A percentile compares a stretch with the other conserved stretches of the same genome.
Conservation (phyloP, 768 basidiomycete genomes). For the Tulasnella sp. region DNA sequence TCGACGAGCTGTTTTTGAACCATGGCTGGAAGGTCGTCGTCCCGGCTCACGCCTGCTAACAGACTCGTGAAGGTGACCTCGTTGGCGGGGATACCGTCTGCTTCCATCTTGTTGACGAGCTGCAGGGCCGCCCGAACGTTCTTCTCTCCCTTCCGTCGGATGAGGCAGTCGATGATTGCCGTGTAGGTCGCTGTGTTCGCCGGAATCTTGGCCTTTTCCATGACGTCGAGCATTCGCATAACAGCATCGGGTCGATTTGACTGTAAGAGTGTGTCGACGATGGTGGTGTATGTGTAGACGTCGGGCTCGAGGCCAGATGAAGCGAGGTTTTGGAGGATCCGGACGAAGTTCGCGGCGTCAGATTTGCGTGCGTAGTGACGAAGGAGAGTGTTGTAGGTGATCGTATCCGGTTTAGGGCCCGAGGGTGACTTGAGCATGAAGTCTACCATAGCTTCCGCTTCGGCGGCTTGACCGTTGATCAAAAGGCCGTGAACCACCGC, state of each 20-base stretch:
- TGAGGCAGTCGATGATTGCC: slow-evolving; percentile 71
- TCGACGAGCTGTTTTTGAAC: slow-evolving; percentile 39
- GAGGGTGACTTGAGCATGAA: slow-evolving; percentile 39
- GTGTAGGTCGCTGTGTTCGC: slow-evolving; percentile 76
- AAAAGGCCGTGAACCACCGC: slow-evolving; percentile 43
- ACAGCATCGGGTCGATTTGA: slow-evolving; percentile 57
- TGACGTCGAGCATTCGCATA: slow-evolving; percentile 60
- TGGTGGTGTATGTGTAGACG: slow-evolving; percentile 80
- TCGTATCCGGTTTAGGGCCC: slow-evolving; percentile 64
- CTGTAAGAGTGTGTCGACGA: slow-evolving; percentile 72
- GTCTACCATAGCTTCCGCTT: slow-evolving; percentile 43
- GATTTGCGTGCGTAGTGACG: slow-evolving; percentile 58
- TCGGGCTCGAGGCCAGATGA: slow-evolving; percentile 60
- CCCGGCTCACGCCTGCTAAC: slow-evolving; percentile 66
- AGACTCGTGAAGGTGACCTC: slow-evolving; percentile 81
- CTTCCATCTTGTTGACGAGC: slow-evolving; percentile 75
- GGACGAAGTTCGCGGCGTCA: slow-evolving; percentile 60
- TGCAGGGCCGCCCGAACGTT: slow-evolving; percentile 60
- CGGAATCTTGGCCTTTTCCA: slow-evolving; percentile 68
- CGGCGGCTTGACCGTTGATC: slow-evolving; percentile 31
- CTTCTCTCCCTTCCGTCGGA: slow-evolving; percentile 53
- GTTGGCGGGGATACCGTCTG: slow-evolving; percentile 53
- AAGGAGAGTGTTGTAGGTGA: slow-evolving; percentile 80
- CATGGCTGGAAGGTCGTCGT: slow-evolving; percentile 47
- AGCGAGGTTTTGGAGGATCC: slow-evolving; percentile 56